Evolutionary conservation across 306 rosid genomes (phyloP).

Genomic region (Lathyrus sativus): DNA sequence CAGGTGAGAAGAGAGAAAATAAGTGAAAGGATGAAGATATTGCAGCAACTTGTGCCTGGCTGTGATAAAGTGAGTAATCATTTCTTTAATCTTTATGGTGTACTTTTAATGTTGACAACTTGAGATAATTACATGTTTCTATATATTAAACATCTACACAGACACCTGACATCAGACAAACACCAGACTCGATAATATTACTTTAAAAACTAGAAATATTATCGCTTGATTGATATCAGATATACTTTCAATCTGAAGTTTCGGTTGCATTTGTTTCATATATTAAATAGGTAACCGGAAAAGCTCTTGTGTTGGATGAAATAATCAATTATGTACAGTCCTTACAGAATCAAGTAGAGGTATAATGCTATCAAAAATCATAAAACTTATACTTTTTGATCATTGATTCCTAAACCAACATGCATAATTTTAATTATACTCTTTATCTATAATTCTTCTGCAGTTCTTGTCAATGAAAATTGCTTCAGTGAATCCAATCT

Average conservation of each 20-base stretch:
- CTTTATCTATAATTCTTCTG: background rate
- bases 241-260: background rate
- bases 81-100: slow-evolving; percentile 18
- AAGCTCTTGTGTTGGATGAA: slow-evolving; percentile 97
- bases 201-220: background rate
- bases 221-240: background rate
- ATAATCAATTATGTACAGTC: slow-evolving; percentile 99
- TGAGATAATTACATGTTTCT: slow-evolving; percentile 25
- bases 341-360: slow-evolving; percentile 98
- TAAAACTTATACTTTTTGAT: background rate
- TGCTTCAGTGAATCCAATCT: slow-evolving; percentile 71
- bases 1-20: slow-evolving; percentile 97
- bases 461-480: slow-evolving; percentile 96
- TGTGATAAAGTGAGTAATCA: slow-evolving; percentile 73
- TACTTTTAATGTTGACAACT: slow-evolving; percentile 6
- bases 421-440: background rate
- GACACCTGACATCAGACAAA: background rate
- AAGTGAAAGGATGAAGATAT: slow-evolving; percentile 88
- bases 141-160: background rate
- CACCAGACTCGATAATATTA: background rate
- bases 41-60: slow-evolving; percentile 90
- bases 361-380: slow-evolving; percentile 35
- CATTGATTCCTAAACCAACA: slow-evolving; percentile 4
- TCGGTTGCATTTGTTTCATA: slow-evolving; percentile 43
- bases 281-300: slow-evolving; percentile 73